phyloP scores from a whole-genome alignment of 2,329 filamentous ascomycete genomes.

The Verticillium longisporum region DNA sequence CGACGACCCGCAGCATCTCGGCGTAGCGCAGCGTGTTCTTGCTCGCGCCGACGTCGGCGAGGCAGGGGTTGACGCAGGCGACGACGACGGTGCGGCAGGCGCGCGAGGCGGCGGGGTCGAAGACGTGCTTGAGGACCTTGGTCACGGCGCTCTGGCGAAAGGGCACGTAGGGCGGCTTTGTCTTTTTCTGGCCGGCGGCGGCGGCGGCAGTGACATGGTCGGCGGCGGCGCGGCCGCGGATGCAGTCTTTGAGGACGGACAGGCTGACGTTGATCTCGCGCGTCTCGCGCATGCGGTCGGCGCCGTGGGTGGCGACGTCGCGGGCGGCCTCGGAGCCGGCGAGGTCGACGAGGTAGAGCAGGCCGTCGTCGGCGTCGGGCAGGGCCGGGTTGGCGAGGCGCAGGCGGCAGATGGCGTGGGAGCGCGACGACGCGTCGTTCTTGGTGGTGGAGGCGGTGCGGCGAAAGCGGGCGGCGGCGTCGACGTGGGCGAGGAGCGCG shows the following conservation, averaged over 20 bases:
- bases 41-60: conserved; percentile 33
- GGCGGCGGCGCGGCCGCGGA: conserved; percentile 33
- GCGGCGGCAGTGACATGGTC: conserved; percentile 17
- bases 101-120: conserved; percentile 32
- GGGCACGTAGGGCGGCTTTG: conserved; percentile 30
- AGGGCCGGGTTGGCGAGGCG: conserved; percentile 26
- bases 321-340: conserved; percentile 42
- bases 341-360: conserved; percentile 39
- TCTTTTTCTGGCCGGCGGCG: conserved; percentile 2
- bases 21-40: conserved; percentile 44
- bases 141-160: conserved; percentile 40
- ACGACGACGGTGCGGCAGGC: conserved; percentile 36
- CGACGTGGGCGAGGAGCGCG: conserved; percentile 24
- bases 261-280: conserved; percentile 41
- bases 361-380: conserved; percentile 26
- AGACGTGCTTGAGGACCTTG: conserved; percentile 41
- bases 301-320: conserved; percentile 29
- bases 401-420: conserved; percentile 41
- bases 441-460: conserved; percentile 34
- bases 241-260: conserved; percentile 45
- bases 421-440: conserved; percentile 40
- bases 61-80: conserved; percentile 39
- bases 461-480: conserved; percentile 30
- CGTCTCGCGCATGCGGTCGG: conserved; percentile 37
- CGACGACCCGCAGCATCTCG: conserved; percentile 34